phyloP scores from a whole-genome alignment of 345 rosid genomes.

The Bretschneidera sinensis region DNA sequence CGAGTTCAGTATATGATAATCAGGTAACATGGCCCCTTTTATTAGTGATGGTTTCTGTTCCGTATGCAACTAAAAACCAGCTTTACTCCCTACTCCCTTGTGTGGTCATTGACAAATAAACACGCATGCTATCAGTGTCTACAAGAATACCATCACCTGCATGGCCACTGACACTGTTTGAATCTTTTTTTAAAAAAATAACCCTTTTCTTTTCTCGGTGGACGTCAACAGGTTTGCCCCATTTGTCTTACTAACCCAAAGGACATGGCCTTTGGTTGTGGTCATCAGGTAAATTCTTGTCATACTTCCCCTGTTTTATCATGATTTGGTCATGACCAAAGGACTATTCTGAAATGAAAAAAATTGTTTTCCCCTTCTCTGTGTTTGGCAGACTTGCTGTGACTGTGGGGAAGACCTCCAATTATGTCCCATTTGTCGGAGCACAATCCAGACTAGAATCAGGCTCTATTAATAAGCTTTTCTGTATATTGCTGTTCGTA shows the following conservation, averaged over 20 bases:
- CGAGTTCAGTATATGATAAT: conserved; percentile 34
- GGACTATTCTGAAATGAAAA: background rate
- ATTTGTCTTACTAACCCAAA: conserved; percentile 57
- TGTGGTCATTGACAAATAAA: too few relatives aligned
- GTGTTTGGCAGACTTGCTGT: conserved; percentile 50
- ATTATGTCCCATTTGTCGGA: conserved; percentile 76
- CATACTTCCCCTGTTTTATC: conserved; percentile 4
- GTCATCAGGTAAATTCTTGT: conserved; percentile 60
- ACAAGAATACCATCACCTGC: too few relatives aligned
- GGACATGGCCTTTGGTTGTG: conserved; percentile 82
- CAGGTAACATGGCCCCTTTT: conserved; percentile 31
- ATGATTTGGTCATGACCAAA: background rate
- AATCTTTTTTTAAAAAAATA: background rate
- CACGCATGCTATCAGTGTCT: too few relatives aligned
- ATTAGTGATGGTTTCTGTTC: too few relatives aligned
- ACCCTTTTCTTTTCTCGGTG: background rate
- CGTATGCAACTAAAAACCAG: too few relatives aligned
- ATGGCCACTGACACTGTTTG: background rate
- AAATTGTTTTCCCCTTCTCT: background rate
- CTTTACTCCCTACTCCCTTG: too few relatives aligned
- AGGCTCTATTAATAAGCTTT: conserved; percentile 45
- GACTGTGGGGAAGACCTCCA: conserved; percentile 64
- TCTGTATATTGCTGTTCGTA: background rate
- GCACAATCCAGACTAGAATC: conserved; percentile 48
- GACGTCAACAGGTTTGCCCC: conserved; percentile 53